Percentiles rank a stretch among this genome's conserved stretches.
phyloP scores from a whole-genome alignment of 345 rosid genomes.

The Boechera stricta region DNA sequence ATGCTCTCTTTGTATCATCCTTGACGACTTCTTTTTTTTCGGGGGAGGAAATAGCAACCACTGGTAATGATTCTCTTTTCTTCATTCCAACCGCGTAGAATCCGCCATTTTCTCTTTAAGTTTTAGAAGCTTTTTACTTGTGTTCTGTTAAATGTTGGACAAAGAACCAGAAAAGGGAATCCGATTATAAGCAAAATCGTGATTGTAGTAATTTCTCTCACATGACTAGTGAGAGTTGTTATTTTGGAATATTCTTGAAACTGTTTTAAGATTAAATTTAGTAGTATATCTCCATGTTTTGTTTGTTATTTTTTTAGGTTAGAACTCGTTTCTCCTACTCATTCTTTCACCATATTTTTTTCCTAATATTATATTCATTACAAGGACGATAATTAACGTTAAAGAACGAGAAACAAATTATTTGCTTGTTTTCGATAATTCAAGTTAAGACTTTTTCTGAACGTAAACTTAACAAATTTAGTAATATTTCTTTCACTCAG shows the following conservation, averaged over 20 bases:
- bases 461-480: no score
- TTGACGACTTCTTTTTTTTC: background rate
- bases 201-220: constrained; percentile 37
- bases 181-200: constrained; percentile 42
- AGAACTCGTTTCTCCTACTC: background rate
- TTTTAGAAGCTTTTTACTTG: constrained; percentile 18
- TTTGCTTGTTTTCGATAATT: no score
- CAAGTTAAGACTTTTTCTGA: no score
- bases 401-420: no score
- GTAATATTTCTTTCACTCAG: background rate
- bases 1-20: constrained; percentile 35
- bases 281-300: background rate
- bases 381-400: background rate
- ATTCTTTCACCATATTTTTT: background rate
- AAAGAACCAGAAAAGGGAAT: constrained; percentile 34
- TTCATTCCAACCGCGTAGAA: constrained; percentile 13
- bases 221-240: constrained; percentile 20
- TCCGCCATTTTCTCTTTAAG: constrained; percentile 11
- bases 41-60: constrained; percentile 12
- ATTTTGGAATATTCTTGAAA: constrained; percentile 20
- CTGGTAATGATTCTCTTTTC: constrained; percentile 20
- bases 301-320: background rate
- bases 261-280: constrained; percentile 1
- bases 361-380: background rate
- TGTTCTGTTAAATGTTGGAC: constrained; percentile 34